Conservation (phyloP, 352 stramenopile genomes). For the Thalassiosira ordinaria region DNA sequence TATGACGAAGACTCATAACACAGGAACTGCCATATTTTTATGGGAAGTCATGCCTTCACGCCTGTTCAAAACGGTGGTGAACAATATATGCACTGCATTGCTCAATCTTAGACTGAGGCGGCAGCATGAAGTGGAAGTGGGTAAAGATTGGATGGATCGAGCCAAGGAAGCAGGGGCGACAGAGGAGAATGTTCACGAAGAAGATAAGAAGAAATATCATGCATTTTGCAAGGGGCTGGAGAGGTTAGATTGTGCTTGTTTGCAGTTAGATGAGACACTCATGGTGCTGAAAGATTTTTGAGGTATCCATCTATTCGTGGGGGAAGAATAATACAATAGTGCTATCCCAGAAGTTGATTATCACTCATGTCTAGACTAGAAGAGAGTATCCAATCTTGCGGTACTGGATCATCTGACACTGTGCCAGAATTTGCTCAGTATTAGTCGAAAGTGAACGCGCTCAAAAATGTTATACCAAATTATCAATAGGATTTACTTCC, state of each 20-base stretch:
- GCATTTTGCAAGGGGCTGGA: conserved; percentile 80
- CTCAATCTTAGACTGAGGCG: conserved; percentile 70
- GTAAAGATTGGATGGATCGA: conserved; percentile 81
- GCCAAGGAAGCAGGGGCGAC: conserved; percentile 62
- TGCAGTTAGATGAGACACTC: conserved; percentile 82
- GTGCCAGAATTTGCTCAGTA: too few species aligned
- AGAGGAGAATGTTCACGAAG: conserved; percentile 79
- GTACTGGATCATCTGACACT: too few species aligned
- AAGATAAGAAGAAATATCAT: conserved; percentile 72
- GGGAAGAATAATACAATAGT: too few species aligned
- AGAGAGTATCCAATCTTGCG: too few species aligned
- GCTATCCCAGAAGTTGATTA: too few species aligned
- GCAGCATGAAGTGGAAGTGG: conserved; percentile 79
- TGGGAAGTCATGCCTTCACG: conserved; percentile 63
- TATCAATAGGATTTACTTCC: too few species aligned
- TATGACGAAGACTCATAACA: conserved; percentile 77
- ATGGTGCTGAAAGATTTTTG: conserved; percentile 68
- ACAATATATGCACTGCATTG: conserved; percentile 71
- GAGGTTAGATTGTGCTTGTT: conserved; percentile 69
- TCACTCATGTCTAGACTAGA: too few species aligned
- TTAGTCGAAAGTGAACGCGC: too few species aligned
- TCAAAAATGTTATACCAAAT: too few species aligned
- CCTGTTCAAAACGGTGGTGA: conserved; percentile 44
- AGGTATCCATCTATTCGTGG: too few species aligned
- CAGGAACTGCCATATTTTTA: conserved; percentile 69